phyloP scores from a whole-genome alignment of 352 stramenopile genomes.

The Phytophthora pini region DNA sequence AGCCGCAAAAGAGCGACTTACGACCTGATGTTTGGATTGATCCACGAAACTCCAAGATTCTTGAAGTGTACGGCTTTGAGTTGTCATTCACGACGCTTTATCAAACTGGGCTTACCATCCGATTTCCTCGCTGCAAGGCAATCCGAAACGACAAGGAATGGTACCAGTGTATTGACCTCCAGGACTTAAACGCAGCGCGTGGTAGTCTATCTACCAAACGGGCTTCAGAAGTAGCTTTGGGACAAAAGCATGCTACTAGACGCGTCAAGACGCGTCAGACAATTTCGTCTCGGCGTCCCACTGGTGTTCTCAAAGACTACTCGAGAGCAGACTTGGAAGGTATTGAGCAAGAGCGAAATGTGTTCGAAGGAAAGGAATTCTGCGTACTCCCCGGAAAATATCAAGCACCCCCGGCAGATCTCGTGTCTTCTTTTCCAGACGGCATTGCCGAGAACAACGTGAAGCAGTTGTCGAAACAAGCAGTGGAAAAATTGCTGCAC shows the following conservation, averaged over 20 bases:
- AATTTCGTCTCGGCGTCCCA: conserved; percentile 24
- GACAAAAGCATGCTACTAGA: conserved; percentile 65
- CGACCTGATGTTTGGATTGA: conserved; percentile 87
- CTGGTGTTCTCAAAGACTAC: conserved; percentile 63
- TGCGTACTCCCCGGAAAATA: conserved; percentile 87
- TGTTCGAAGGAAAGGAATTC: conserved; percentile 78
- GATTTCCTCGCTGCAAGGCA: conserved; percentile 82
- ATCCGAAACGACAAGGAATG: conserved; percentile 87
- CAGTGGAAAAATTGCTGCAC: conserved; percentile 77
- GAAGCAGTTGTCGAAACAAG: conserved; percentile 66
- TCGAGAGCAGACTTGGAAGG: conserved; percentile 65
- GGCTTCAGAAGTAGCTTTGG: conserved; percentile 71
- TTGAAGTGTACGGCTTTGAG: conserved; percentile 89
- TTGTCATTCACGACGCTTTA: conserved; percentile 84
- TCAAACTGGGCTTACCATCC: conserved; percentile 80
- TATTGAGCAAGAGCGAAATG: conserved; percentile 58
- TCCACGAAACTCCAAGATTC: conserved; percentile 78
- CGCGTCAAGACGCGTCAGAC: conserved; percentile 46
- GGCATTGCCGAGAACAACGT: conserved; percentile 42
- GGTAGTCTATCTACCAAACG: conserved; percentile 74
- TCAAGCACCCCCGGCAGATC: conserved; percentile 18
- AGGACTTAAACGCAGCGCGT: conserved; percentile 75
- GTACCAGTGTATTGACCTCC: conserved; percentile 81
- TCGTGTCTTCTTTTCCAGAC: conserved; percentile 35
- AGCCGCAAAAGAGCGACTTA: conserved; percentile 75